These are phyloP conservation scores for Yamadazyma membranifaciens DNA, from an alignment of 1,139 yeast species.

Conservation along the genomic window DNA sequence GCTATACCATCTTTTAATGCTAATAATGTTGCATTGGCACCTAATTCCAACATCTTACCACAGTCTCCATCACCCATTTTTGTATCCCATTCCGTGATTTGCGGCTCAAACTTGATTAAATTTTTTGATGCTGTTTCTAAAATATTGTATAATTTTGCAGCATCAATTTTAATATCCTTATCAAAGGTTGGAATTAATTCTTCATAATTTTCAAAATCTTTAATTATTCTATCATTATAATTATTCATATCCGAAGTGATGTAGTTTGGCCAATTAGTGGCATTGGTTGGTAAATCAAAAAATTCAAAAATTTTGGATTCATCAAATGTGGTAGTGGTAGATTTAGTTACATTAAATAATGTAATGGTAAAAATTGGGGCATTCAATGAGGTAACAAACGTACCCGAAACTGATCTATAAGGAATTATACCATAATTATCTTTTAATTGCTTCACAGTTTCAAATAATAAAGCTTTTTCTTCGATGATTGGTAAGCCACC, in stretches of 20 bases:
- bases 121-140: conserved; percentile 35
- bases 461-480: conserved; percentile 24
- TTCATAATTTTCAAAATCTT: conserved; percentile 32
- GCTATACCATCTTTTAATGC: conserved; percentile 29
- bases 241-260: conserved; percentile 29
- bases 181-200: conserved; percentile 21
- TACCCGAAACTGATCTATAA: conserved; percentile 42
- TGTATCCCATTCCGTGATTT: conserved; percentile 49
- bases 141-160: conserved; percentile 24
- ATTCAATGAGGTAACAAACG: conserved; percentile 50
- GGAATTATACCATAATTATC: conserved; percentile 36
- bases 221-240: conserved; percentile 29
- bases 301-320: conserved; percentile 33
- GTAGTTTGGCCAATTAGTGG: conserved; percentile 38
- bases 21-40: conserved; percentile 37
- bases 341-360: conserved; percentile 41
- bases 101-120: conserved; percentile 43
- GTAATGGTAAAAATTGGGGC: conserved; percentile 53
- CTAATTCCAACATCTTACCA: conserved; percentile 46
- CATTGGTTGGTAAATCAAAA: conserved; percentile 37
- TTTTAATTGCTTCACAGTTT: conserved; percentile 29
- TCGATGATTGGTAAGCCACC: conserved; percentile 54
- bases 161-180: conserved; percentile 31
- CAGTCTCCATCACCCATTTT: conserved; percentile 55
- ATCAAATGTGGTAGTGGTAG: conserved; percentile 25